phyloP scores from a whole-genome alignment of 1,139 yeast genomes.

The Meyerozyma guilliermondii region DNA sequence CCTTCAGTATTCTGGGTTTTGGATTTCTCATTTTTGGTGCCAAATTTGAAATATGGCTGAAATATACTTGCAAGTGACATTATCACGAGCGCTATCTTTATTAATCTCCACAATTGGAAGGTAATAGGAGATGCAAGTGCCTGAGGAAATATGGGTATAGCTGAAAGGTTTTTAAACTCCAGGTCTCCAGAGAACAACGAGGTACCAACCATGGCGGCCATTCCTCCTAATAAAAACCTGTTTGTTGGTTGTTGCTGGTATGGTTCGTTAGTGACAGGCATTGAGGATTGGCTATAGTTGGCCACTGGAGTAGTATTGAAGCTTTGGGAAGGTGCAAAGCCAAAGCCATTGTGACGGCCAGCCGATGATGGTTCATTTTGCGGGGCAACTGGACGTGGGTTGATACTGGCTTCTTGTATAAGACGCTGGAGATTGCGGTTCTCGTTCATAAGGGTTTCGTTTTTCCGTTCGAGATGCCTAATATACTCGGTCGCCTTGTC shows the following conservation, averaged over 20 bases:
- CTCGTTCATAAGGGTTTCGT: constrained; percentile 52
- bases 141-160: constrained; percentile 2
- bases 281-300: constrained; percentile 7
- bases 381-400: constrained; percentile 9
- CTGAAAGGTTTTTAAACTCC: constrained; percentile 2
- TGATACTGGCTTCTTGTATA: constrained; percentile 21
- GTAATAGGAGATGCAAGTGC: constrained; percentile 16
- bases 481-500: constrained; percentile 90
- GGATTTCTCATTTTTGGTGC: not conserved
- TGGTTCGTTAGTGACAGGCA: constrained; percentile 5
- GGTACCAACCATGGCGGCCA: constrained; percentile 51
- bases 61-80: constrained; percentile 22
- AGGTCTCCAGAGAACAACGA: constrained; percentile 29
- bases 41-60: constrained; percentile 17
- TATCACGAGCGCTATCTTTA: constrained; percentile 22
- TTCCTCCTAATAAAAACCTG: constrained; percentile 48
- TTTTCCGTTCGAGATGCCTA: constrained; percentile 71
- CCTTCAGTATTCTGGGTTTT: constrained; percentile 6
- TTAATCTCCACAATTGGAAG: constrained; percentile 22
- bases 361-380: constrained; percentile 5
- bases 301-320: constrained; percentile 18
- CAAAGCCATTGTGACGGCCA: constrained; percentile 12
- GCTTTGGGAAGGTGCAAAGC: constrained; percentile 17
- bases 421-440: constrained; percentile 43
- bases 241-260: constrained; percentile 9